Conservation (phyloP, 2,329 filamentous ascomycete genomes). For the Colletotrichum tabaci region DNA sequence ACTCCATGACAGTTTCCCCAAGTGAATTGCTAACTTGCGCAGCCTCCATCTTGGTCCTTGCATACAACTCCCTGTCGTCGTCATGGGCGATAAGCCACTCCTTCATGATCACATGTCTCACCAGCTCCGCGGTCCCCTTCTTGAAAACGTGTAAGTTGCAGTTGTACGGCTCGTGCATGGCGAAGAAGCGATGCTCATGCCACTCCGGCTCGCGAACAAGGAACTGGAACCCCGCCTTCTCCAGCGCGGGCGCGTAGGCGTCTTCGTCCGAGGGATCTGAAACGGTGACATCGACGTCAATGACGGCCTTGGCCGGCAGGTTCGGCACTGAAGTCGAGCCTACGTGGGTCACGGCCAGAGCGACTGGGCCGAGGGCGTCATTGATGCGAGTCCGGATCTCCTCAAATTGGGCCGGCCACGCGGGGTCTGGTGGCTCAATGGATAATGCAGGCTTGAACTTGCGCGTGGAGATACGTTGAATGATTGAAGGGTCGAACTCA, state of each 20-base stretch:
- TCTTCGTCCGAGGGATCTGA: constrained; percentile 56
- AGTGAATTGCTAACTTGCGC: constrained; percentile 48
- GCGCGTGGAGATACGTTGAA: constrained; percentile 49
- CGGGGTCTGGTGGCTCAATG: constrained; percentile 55
- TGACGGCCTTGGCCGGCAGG: constrained; percentile 65
- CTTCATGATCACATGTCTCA: constrained; percentile 60
- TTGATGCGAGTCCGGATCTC: constrained; percentile 52
- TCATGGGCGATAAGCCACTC: constrained; percentile 59
- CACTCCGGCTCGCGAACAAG: constrained; percentile 61
- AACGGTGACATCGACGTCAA: constrained; percentile 67
- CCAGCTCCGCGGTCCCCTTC: constrained; percentile 57
- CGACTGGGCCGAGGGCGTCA: constrained; percentile 52
- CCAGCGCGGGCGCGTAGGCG: constrained; percentile 59
- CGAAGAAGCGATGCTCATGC: constrained; percentile 65
- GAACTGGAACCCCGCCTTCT: constrained; percentile 61
- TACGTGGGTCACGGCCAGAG: constrained; percentile 59
- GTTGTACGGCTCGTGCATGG: constrained; percentile 50
- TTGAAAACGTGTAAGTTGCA: constrained; percentile 66
- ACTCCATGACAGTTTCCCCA: constrained; percentile 54
- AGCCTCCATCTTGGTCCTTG: constrained; percentile 54
- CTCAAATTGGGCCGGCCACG: constrained; percentile 54
- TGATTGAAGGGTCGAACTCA: constrained; percentile 42
- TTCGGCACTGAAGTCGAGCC: constrained; percentile 66
- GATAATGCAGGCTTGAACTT: constrained; percentile 45
- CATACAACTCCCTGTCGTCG: constrained; percentile 59